These are phyloP conservation scores for Hebeloma cylindrosporum DNA, from an alignment of 768 basidiomycete genomes.

Conservation along the genomic window DNA sequence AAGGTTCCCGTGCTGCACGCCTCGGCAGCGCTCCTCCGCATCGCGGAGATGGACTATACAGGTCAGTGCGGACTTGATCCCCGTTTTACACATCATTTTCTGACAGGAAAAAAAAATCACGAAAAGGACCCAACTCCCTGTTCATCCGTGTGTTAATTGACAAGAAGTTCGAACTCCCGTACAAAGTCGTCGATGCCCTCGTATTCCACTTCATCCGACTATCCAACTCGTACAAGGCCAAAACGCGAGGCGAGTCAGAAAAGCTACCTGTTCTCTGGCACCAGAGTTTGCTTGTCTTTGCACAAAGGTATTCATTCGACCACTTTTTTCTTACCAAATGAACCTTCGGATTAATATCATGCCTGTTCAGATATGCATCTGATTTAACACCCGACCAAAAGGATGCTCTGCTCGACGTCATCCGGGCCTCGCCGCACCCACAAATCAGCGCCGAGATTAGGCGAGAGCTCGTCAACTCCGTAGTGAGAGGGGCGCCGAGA, in stretches of 20 bases:
- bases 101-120: conserved; percentile 1
- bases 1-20: conserved; percentile 97
- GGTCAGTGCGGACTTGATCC: conserved; percentile 41
- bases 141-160: conserved; percentile 96
- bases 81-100: neutral
- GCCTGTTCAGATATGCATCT: conserved; percentile 83
- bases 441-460: conserved; percentile 90
- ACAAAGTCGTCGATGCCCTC: conserved; percentile 95
- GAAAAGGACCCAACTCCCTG: conserved; percentile 82
- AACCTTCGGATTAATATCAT: neutral
- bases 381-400: conserved; percentile 97
- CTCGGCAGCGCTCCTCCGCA: conserved; percentile 88
- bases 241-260: conserved; percentile 64
- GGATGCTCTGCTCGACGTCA: conserved; percentile 92
- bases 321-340: conserved; percentile 1
- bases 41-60: conserved; percentile 95
- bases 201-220: conserved; percentile 98
- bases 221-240: conserved; percentile 85
- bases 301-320: conserved; percentile 65
- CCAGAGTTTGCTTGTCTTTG: conserved; percentile 92
- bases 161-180: conserved; percentile 97
- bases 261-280: conserved; percentile 98
- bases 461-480: conserved; percentile 85
- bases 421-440: conserved; percentile 80
- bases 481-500: conserved; percentile 80